Evolutionary conservation across 495 filamentous ascomycete species (phyloP).

Genomic region (Talaromyces ruber): DNA sequence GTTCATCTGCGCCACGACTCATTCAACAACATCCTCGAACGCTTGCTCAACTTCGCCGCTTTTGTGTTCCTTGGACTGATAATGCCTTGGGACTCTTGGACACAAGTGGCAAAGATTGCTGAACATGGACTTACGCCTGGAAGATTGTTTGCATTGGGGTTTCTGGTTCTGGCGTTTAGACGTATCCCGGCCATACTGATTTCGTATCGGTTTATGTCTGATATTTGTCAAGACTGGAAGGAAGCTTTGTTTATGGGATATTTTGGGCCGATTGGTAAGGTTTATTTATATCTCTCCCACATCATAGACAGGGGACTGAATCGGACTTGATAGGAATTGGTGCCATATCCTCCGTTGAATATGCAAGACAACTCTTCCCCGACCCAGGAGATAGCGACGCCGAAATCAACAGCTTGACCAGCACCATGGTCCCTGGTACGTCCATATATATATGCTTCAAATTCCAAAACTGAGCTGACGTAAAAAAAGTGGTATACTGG

Average conservation of each 20-base stretch:
- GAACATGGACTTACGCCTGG: conserved; percentile 19
- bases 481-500: conserved; percentile 42
- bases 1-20: conserved; percentile 27
- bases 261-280: conserved; percentile 30
- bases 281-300: not conserved
- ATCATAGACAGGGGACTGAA: not conserved
- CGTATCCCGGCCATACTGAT: conserved; percentile 28
- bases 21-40: conserved; percentile 27
- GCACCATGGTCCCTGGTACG: conserved; percentile 36
- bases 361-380: conserved; percentile 46
- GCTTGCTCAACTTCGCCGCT: conserved; percentile 26
- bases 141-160: conserved; percentile 21
- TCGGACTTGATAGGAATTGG: conserved; percentile 21
- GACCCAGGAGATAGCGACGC: conserved; percentile 37
- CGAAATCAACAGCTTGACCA: conserved; percentile 43
- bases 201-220: conserved; percentile 29
- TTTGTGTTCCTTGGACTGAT: conserved; percentile 38
- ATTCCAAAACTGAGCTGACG: not conserved
- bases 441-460: not conserved
- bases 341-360: conserved; percentile 36
- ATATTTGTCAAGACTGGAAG: conserved; percentile 26
- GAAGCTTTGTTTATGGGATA: conserved; percentile 34
- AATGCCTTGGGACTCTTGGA: conserved; percentile 30
- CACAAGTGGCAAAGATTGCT: conserved; percentile 13
- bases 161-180: conserved; percentile 26